A percentile compares a stretch with the other conserved stretches of the same genome.
phyloP scores from a whole-genome alignment of 2,329 filamentous ascomycete species.

The Pseudopyricularia javanii region DNA sequence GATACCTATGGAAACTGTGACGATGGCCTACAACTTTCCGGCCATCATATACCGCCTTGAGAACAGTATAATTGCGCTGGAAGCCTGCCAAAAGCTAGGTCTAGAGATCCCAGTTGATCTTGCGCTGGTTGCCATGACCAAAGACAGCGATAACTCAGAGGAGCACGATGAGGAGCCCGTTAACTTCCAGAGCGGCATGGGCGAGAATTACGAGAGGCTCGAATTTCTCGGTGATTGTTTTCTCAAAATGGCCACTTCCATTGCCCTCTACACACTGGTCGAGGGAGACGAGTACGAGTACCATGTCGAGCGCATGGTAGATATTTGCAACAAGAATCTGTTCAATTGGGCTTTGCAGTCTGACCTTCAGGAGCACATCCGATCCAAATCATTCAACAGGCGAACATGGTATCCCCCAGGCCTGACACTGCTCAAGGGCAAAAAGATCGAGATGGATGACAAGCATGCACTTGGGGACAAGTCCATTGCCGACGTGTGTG shows the following conservation, averaged over 20 bases:
- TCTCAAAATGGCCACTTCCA: constrained; percentile 89
- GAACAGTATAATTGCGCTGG: constrained; percentile 64
- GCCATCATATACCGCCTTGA: constrained; percentile 79
- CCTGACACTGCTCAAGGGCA: constrained; percentile 61
- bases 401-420: constrained; percentile 83
- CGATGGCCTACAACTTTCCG: constrained; percentile 65
- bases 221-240: constrained; percentile 93
- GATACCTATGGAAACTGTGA: constrained; percentile 58
- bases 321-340: constrained; percentile 86
- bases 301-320: constrained; percentile 80
- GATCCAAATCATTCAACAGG: constrained; percentile 70
- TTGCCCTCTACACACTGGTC: constrained; percentile 67
- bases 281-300: constrained; percentile 74
- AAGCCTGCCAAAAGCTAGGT: constrained; percentile 55
- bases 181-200: constrained; percentile 76
- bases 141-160: constrained; percentile 76
- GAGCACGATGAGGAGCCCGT: constrained; percentile 56
- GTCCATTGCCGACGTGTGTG: constrained; percentile 85
- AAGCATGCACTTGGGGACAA: constrained; percentile 72
- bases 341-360: constrained; percentile 62
- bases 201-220: constrained; percentile 84
- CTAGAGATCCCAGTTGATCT: constrained; percentile 54
- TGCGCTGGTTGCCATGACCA: constrained; percentile 82
- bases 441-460: constrained; percentile 29
- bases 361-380: constrained; percentile 61